Evolutionary conservation across 2,329 filamentous ascomycete species (phyloP), one percentile per base, ranked within the genome.

Genomic region (Alternaria brassicae): DNA sequence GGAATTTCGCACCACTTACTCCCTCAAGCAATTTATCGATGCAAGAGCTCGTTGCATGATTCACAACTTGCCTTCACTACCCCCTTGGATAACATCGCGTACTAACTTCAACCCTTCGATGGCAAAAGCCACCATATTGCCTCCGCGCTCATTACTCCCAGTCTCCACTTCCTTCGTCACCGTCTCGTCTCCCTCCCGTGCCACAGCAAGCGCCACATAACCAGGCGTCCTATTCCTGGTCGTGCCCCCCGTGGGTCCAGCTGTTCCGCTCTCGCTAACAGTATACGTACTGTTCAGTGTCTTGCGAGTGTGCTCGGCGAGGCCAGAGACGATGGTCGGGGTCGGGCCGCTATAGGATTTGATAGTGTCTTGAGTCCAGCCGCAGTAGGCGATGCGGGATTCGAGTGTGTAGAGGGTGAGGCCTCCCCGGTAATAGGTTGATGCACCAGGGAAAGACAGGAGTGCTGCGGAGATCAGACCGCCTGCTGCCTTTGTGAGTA

Each of bases 81-180:
- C 74, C 8, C 77, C 80, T 57, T 81, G 81, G 39, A 88, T 80
- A 32, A 86, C 83, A 76, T 88, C 86, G 67, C 79, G 81, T 63
- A 88, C 72, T 61, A 89, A 71, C 68, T 72, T 82, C 77, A 89
- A 75, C 23, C 79, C 85, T 72, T 86, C 86, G 3, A 81, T 79
- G 0, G 87, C 86, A 80, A 89, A 89, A 36, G 75, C 74, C 58
- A 89, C 80, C 87, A 89, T 89, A 69, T 89, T 90, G 50, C 66
- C 82, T 69, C 85, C 82, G 56, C 87, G 77, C 68, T 88, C 78
- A 8, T 80, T 82, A 23, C 83, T 73, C 7, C 82, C 84, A 1
- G 86, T 89, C 51, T 85, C 81, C 27, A 86, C 67, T 72, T 89
- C 87, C 54, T 80, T 81, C 53, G 80, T 84, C 58, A 81, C 80